Percentiles rank a stretch among this genome's conserved stretches.
Conservation (phyloP, 1,139 yeast species). For the Saccharomyces hybrid region DNA sequence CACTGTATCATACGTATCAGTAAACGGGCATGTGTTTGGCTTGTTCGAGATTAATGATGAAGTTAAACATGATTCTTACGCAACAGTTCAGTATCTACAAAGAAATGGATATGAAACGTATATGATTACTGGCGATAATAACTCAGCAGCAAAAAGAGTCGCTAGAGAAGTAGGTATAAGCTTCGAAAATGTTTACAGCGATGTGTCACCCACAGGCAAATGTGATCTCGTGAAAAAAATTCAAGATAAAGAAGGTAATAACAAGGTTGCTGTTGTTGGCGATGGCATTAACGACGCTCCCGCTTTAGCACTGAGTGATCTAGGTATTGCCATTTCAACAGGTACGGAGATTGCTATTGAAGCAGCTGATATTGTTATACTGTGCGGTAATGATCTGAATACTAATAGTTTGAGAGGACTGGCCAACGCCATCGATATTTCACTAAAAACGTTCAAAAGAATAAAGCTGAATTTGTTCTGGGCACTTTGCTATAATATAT, state of each 20-base stretch:
- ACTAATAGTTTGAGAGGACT: constrained; percentile 52
- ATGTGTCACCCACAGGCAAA: constrained; percentile 70
- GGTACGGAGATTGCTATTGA: constrained; percentile 96
- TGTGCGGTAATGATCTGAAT: constrained; percentile 27
- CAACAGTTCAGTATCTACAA: constrained; percentile 50
- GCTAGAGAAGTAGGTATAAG: constrained; percentile 66
- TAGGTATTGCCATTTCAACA: constrained; percentile 85
- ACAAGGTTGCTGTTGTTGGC: constrained; percentile 75
- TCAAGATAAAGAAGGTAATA: constrained; percentile 34
- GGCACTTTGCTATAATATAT: constrained; percentile 75
- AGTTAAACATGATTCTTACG: constrained; percentile 57
- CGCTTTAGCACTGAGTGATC: constrained; percentile 78
- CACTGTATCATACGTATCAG: constrained; percentile 36
- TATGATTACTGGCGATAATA: constrained; percentile 85
- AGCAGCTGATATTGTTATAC: constrained; percentile 88
- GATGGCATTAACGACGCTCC: constrained; percentile 98
- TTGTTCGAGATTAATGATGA: constrained; percentile 59
- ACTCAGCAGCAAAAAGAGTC: constrained; percentile 52
- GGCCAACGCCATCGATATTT: constrained; percentile 63
- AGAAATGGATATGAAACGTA: constrained; percentile 59
- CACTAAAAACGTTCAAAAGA: constrained; percentile 60
- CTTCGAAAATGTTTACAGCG: constrained; percentile 58
- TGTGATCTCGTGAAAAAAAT: constrained; percentile 56
- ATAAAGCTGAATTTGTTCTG: constrained; percentile 77
- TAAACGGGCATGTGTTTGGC: constrained; percentile 57